These are phyloP conservation scores for Hysterium pulicare DNA, from an alignment of 2,329 filamentous ascomycete species.

Conservation along the genomic window DNA sequence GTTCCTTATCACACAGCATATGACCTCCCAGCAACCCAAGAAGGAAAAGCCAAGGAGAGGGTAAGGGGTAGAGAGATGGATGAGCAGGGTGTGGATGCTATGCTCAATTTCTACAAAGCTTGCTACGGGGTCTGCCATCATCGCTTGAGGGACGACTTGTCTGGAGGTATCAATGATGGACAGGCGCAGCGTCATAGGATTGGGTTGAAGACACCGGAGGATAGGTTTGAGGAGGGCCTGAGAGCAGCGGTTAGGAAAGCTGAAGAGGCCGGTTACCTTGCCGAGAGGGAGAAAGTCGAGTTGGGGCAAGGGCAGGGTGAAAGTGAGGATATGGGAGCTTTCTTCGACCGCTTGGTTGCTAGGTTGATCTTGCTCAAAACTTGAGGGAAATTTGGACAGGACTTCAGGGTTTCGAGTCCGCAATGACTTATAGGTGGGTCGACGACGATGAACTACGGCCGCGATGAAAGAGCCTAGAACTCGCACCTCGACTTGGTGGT, in stretches of 20 bases:
- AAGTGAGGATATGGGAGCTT: conserved; percentile 32
- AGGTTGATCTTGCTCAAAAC: conserved; percentile 17
- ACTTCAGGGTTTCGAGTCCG: neutral
- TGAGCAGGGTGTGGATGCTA: conserved; percentile 23
- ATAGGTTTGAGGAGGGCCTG: conserved; percentile 29
- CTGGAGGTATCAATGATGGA: conserved; percentile 16
- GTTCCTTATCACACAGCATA: conserved; percentile 28
- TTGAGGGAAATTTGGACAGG: neutral
- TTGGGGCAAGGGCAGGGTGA: conserved; percentile 13
- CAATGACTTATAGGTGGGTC: neutral
- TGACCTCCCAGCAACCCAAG: conserved; percentile 2
- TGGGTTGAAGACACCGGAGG: conserved; percentile 9
- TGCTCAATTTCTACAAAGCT: conserved; percentile 31
- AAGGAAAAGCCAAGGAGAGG: neutral
- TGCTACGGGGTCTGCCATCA: conserved; percentile 35
- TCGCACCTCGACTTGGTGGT: too few relatives aligned
- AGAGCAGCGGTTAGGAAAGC: conserved; percentile 20
- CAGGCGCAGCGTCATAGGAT: neutral
- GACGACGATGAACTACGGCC: neutral
- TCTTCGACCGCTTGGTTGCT: conserved; percentile 38
- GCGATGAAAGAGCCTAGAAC: neutral
- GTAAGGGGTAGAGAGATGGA: conserved; percentile 10
- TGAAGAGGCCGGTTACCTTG: conserved; percentile 18
- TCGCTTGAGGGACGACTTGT: conserved; percentile 24
- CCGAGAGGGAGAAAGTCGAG: conserved; percentile 9